Evolutionary conservation across 371 early-diverging fungal species (phyloP).

Genomic region (Mucor indicus): DNA sequence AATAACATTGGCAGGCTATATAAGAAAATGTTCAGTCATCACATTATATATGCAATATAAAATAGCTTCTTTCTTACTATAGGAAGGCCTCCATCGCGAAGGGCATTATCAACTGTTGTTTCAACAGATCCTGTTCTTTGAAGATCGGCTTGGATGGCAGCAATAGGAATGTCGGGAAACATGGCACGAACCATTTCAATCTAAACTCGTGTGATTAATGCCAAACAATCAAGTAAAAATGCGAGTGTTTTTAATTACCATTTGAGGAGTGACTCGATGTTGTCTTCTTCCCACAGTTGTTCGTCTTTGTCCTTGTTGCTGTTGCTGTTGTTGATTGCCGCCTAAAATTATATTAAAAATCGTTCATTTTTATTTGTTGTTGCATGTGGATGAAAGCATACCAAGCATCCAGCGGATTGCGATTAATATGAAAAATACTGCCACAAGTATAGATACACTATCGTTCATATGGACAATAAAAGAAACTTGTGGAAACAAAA

Average conservation of each 20-base stretch:
- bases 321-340: slow-evolving; percentile 29
- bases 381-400: slow-evolving; percentile 21
- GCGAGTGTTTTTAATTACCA: too few species aligned
- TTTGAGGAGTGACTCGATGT: slow-evolving; percentile 59
- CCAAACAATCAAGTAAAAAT: too few species aligned
- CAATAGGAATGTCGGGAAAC: slow-evolving; percentile 84
- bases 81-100: slow-evolving; percentile 73
- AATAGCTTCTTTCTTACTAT: too few species aligned
- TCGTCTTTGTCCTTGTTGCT: slow-evolving; percentile 43
- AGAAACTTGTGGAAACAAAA: too few species aligned
- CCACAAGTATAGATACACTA: slow-evolving; percentile 70
- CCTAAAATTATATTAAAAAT: slow-evolving; percentile 20
- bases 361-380: background rate
- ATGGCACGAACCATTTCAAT: slow-evolving; percentile 75
- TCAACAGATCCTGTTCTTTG: slow-evolving; percentile 87
- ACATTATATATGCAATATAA: too few species aligned
- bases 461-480: too few species aligned
- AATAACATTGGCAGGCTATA: slow-evolving; percentile 26
- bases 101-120: slow-evolving; percentile 83
- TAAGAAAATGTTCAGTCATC: too few species aligned
- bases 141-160: slow-evolving; percentile 83
- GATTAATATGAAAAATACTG: slow-evolving; percentile 68
- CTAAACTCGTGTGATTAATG: too few species aligned
- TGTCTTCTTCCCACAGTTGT: slow-evolving; percentile 31
- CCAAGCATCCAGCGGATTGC: slow-evolving; percentile 76